Conservation (phyloP, 345 rosid genomes). For the Salix arbutifolia region DNA sequence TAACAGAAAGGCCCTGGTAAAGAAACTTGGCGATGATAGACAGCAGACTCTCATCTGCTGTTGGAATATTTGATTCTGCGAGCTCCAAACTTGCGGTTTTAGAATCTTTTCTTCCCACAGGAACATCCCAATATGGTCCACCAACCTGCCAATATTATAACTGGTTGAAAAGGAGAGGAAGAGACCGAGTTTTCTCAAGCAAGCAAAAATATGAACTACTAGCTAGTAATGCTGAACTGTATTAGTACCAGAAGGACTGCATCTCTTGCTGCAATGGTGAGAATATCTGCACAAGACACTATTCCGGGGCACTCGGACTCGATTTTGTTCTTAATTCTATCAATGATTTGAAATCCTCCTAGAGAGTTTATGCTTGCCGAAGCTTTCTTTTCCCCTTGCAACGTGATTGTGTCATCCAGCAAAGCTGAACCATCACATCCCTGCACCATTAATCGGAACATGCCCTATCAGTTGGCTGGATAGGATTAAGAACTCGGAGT, state of each 20-base stretch:
- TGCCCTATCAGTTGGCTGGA: background rate
- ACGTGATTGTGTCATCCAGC: constrained; percentile 63
- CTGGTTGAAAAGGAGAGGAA: background rate
- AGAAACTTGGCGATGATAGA: constrained; percentile 61
- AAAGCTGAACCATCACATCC: constrained; percentile 89
- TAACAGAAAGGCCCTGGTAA: constrained; percentile 71
- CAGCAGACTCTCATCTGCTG: constrained; percentile 54
- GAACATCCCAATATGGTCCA: constrained; percentile 95
- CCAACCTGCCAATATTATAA: constrained; percentile 51
- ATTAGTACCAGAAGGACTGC: constrained; percentile 65
- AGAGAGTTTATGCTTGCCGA: constrained; percentile 51
- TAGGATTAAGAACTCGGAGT: background rate
- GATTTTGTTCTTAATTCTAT: constrained; percentile 74
- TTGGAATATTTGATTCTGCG: constrained; percentile 48
- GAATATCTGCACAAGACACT: constrained; percentile 89
- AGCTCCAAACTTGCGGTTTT: constrained; percentile 58
- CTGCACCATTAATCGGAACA: constrained; percentile 29
- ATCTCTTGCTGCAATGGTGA: constrained; percentile 86
- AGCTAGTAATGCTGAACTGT: background rate
- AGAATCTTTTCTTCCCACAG: constrained; percentile 89
- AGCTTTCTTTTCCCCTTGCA: constrained; percentile 77
- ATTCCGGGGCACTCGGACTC: constrained; percentile 91
- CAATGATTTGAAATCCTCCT: constrained; percentile 59
- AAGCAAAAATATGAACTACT: background rate
- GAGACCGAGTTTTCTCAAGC: background rate